Base-by-base conservation (phyloP, 1,284 basidiomycete genomes). In the Fomitiporia mediterranea region DNA sequence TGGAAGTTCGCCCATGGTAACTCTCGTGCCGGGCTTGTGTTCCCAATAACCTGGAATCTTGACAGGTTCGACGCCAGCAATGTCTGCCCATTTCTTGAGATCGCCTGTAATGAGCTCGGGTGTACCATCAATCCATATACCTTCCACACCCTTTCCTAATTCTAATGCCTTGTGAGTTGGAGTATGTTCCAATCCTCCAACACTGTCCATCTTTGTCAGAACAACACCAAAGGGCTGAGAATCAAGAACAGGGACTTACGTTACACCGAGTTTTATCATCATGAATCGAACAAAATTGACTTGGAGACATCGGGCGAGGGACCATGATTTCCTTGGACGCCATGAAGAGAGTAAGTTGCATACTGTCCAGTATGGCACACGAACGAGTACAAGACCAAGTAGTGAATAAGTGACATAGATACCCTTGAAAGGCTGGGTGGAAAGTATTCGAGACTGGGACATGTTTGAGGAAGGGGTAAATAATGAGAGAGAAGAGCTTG, bases 31-130 rank as follows among this genome's bases (percentile, higher is more conserved):
- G 0, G n/a, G 11, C 38, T 55, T 51, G 35, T 57, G 38, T 11
- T 52, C 30, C 60, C 63, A 63, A 49, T 63, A 65, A n/a, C 57
- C 61, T n/a, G 62, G 60, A 27, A 63, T 57, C 15, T 52, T 56
- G 35, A 44, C 42, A 11, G 61, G 48, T 37, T 52, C 52, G 21
- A 63, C 63, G 11, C 54, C 47, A 7, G 63, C 62, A 11, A 39
- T 44, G 3, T 56, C 53, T 9, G 62, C 63, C 43, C 52, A 65
- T 23, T 47, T 51, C 19, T 57, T 53, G 25, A 65, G 19, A 30
- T 80, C 73, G 3, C 75, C 81, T 0, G 66, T 70, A 39, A 85
- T 63, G 17, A 80, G 66, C 5, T 51, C 40, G 15, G 55, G 55
- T 4, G 43, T 35, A 4, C 28, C 30, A 21, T 62, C 60, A 13